Conservation (phyloP, 1,284 basidiomycete species). For the Austroboletus niveus region DNA sequence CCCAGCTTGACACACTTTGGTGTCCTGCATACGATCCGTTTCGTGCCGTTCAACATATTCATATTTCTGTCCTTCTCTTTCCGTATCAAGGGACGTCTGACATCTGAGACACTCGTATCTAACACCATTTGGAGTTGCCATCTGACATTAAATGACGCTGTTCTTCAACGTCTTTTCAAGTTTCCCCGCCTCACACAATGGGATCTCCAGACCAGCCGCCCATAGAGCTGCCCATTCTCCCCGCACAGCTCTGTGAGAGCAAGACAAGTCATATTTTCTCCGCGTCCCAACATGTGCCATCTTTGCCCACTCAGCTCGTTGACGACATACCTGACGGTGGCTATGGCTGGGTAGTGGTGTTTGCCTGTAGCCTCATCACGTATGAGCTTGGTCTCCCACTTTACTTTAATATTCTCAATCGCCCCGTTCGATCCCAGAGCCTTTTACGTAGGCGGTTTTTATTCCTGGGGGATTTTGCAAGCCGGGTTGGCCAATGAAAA, state of each 20-base stretch:
- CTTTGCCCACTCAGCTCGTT: neutral
- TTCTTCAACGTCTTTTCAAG: neutral
- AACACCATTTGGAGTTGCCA: neutral
- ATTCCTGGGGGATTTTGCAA: slow-evolving; percentile 35
- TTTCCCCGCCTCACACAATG: neutral
- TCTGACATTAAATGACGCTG: slow-evolving; percentile 1
- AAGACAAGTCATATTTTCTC: neutral
- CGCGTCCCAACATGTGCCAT: neutral
- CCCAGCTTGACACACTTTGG: neutral
- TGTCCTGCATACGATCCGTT: neutral
- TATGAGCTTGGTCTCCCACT: slow-evolving; percentile 6
- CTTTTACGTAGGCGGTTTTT: slow-evolving; percentile 22
- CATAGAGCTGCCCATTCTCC: neutral
- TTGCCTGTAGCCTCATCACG: slow-evolving; percentile 23
- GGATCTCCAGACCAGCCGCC: neutral
- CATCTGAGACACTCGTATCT: slow-evolving; percentile 4
- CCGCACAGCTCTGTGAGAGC: neutral
- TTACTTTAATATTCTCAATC: neutral
- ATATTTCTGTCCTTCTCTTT: neutral
- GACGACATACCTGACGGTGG: slow-evolving; percentile 18
- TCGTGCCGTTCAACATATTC: neutral
- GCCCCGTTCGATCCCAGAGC: slow-evolving; percentile 10
- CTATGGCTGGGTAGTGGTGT: slow-evolving; percentile 23
- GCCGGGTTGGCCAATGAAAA: slow-evolving; percentile 25
- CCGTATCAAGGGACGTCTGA: slow-evolving; percentile 2